Base-by-base conservation (phyloP, 495 filamentous ascomycete genomes). In the Tuber magnatum region DNA sequence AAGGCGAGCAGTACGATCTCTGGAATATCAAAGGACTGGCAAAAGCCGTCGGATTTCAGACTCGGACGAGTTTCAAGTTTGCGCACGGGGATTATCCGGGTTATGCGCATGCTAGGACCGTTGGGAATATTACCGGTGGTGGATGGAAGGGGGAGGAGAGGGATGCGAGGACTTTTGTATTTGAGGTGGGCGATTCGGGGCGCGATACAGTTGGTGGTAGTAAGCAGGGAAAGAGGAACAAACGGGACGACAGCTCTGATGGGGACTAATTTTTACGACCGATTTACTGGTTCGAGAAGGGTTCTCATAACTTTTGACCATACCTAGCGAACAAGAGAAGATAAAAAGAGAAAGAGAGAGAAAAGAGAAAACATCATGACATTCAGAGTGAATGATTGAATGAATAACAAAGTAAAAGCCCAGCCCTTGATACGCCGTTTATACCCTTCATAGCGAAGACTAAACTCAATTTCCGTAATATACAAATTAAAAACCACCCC, bases 21-120 rank as follows among this genome's bases (percentile, higher is more conserved):
- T 99, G 95, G 95, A 97, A 98, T 83, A 88, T 97, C 44, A 88
- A 90, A 32, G 93, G 97, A 83, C 85, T 99, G 32, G 95, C 90
- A 7, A 86, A 93, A 6, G 92, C 96, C 84, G 86, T 87, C 12
- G 94, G 93, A 35, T 85, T 97, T 70, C 86, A 87, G 70, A 92
- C 97, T 71, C 86, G 89, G 73, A 86, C 89, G 73, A 96, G 92
- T 83, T 97, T 94, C 81, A 85, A 83, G 74, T 98, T 97, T 80
- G 88, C 89, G 41, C 89, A 90, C 70, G 84, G 81, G 65, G 90
- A 87, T 22, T 99, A 97, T 84, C 90, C 91, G 65, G 93, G 91
- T 0, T 99, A 99, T 82, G 89, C 86, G 76, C 95, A 99, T 86
- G 93, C 92, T 3, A 84, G 95, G 73, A 99, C 95, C 16, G 80